Evolutionary conservation across 2,329 filamentous ascomycete genomes (phyloP), one percentile per base, ranked within the genome.

Genomic region (Leptographium lundbergii): DNA sequence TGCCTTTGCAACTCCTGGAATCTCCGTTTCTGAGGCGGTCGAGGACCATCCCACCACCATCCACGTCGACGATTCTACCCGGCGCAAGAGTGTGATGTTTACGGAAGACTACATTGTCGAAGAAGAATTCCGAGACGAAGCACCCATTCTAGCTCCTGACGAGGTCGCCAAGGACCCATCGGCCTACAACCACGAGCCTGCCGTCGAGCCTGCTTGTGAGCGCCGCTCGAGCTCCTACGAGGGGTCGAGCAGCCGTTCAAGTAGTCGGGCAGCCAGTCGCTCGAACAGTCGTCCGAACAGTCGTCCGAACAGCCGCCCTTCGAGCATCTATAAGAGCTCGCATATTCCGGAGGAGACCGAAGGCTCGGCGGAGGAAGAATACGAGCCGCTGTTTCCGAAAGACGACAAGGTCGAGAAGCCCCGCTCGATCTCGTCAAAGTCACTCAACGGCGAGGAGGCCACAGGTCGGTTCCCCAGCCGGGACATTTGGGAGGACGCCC

Each of bases 401-500:
- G 88, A 91, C 4, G 81, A 79, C 58, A 73, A 78, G 29, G 64
- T 69, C 24, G 64, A 66, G 22, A 71, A 74, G 59, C 69, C 74
- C 6, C 69, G 70, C 67, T 59, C 60, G 13, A 32, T 58, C 7
- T 51, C 73, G 47, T 59, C 68, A 54, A 69, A 70, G 50, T 69
- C 69, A 27, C 74, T 77, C 56, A 78, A 78, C 63, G 72, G 78
- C 59, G 75, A 75, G 59, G 77, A 82, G 63, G 74, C 79, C 61
- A 81, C 83, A 63, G 86, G 87, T 61, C 72, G 81, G 62, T 99
- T 99, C 72, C 94, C 94, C 1, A 96, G 91, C 71, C 88, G 91
- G 70, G 94, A 99, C 69, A 83, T 97, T 48, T 99, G 94, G 94
- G 94, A 99, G 74, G 95, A 99, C 70, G 87, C 90, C 0, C 94